Evolutionary conservation across 2,329 filamentous ascomycete species (phyloP).

Genomic region (Fusarium agapanthi): DNA sequence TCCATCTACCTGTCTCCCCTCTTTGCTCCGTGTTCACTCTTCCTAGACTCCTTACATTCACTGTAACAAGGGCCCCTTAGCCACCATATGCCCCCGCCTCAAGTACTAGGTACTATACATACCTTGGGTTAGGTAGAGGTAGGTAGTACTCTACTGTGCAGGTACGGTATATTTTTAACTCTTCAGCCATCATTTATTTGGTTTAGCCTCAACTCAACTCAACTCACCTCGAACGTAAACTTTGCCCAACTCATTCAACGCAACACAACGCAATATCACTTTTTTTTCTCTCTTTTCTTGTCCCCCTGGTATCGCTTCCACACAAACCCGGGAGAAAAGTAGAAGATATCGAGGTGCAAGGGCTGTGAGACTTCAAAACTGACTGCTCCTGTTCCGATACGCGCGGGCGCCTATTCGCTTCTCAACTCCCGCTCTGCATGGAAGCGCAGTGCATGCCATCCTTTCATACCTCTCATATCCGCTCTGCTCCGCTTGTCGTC

Average conservation of each 20-base stretch:
- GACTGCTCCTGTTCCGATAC: slow-evolving; percentile 9
- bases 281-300: background rate
- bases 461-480: background rate
- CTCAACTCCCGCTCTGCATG: slow-evolving; percentile 10
- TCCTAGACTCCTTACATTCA: background rate
- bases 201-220: slow-evolving; percentile 25
- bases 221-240: slow-evolving; percentile 7
- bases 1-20: background rate
- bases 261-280: slow-evolving; percentile 6
- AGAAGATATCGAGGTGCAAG: background rate
- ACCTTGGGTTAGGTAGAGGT: background rate
- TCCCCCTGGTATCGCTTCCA: background rate
- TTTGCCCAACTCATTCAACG: slow-evolving; percentile 3
- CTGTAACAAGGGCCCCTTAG: slow-evolving; percentile 20
- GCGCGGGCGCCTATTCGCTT: slow-evolving; percentile 31
- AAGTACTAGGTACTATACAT: background rate
- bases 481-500: slow-evolving; percentile 22
- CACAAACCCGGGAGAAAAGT: background rate
- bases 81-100: slow-evolving; percentile 19
- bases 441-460: slow-evolving; percentile 16
- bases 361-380: background rate
- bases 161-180: slow-evolving; percentile 34
- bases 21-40: background rate
- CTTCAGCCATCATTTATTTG: slow-evolving; percentile 28
- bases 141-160: slow-evolving; percentile 17